Conservation (phyloP, 768 basidiomycete species). For the Collybiopsis luxurians region DNA sequence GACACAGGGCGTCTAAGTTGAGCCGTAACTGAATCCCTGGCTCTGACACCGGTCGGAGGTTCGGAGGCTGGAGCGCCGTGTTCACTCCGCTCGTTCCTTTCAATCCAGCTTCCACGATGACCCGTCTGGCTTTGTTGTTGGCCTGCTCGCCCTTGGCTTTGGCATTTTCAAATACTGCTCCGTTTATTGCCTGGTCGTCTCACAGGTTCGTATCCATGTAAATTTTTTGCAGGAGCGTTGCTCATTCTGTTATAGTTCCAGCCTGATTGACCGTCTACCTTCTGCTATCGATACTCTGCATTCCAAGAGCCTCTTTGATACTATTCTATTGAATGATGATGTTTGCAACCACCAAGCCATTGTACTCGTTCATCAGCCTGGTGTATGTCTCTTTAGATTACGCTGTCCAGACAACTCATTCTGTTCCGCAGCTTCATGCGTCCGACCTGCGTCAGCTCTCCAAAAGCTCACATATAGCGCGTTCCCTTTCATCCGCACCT, state of each 20-base stretch:
- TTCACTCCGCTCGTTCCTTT: not conserved
- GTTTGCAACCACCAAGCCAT: conserved; percentile 67
- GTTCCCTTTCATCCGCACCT: conserved; percentile 44
- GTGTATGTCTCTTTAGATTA: conserved; percentile 42
- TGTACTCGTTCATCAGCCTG: conserved; percentile 67
- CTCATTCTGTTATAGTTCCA: conserved; percentile 37
- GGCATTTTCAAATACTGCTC: conserved; percentile 62
- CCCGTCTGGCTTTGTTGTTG: not conserved
- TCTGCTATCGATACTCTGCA: conserved; percentile 12
- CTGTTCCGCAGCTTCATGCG: conserved; percentile 55
- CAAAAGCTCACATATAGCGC: conserved; percentile 47
- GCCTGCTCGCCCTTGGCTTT: conserved; percentile 41
- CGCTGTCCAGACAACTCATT: too few species aligned
- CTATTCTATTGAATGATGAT: conserved; percentile 40
- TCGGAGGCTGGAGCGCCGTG: not conserved
- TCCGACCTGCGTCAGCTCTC: conserved; percentile 69
- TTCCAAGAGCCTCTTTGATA: conserved; percentile 38
- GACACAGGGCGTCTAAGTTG: too few species aligned
- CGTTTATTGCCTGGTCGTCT: conserved; percentile 73
- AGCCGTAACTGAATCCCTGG: not conserved
- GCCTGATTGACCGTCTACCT: conserved; percentile 41
- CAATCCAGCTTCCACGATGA: not conserved
- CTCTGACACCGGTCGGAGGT: too few species aligned
- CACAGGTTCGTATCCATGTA: conserved; percentile 36
- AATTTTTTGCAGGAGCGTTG: not conserved